These are phyloP conservation scores for Fusarium solani-melongenae DNA, from an alignment of 2,329 filamentous ascomycete genomes.

Conservation along the genomic window DNA sequence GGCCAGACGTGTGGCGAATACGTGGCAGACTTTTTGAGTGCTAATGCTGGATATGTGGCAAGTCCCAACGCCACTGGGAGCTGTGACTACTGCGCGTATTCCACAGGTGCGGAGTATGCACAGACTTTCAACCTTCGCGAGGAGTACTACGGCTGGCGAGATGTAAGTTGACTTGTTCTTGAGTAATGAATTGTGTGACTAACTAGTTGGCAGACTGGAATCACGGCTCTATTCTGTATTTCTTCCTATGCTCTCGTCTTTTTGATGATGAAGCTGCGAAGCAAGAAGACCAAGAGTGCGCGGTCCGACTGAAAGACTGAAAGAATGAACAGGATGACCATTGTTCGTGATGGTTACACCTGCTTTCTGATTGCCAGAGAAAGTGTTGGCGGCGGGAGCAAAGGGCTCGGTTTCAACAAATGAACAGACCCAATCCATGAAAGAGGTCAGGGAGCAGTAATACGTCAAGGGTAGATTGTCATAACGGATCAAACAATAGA, in stretches of 20 bases:
- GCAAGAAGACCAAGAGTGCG: slow-evolving; percentile 27
- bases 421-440: not conserved
- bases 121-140: slow-evolving; percentile 28
- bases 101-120: slow-evolving; percentile 28
- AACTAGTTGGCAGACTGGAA: slow-evolving; percentile 20
- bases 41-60: slow-evolving; percentile 24
- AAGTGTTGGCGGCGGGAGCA: not conserved
- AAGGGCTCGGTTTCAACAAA: not conserved
- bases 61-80: slow-evolving; percentile 16
- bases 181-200: not conserved
- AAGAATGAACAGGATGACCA: not conserved
- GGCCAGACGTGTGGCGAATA: slow-evolving; percentile 30
- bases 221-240: slow-evolving; percentile 35
- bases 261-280: slow-evolving; percentile 40
- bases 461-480: too few relatives aligned
- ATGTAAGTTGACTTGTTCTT: slow-evolving; percentile 15
- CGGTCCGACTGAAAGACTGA: not conserved
- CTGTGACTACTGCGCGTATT: slow-evolving; percentile 29
- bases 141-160: slow-evolving; percentile 35
- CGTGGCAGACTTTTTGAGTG: slow-evolving; percentile 26
- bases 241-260: slow-evolving; percentile 37
- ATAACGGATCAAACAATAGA: not conserved
- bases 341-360: not conserved
- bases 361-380: not conserved
- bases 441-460: not conserved